phyloP scores from a whole-genome alignment of 208 protist genomes.

The Sergeia podlipaevii region DNA sequence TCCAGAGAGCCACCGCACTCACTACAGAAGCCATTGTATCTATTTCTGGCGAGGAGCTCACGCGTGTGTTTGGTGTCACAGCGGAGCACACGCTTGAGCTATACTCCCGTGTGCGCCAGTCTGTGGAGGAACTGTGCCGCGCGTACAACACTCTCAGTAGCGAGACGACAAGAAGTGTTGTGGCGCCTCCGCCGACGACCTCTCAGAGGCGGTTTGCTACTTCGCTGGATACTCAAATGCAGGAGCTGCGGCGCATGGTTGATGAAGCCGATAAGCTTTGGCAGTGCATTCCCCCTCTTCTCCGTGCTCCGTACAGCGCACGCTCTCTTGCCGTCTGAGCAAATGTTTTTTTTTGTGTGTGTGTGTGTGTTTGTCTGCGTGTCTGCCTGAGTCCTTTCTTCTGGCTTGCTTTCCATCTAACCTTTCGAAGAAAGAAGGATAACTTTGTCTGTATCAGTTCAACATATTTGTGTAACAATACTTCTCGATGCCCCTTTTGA shows the following conservation, averaged over 20 bases:
- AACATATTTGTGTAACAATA: too few species aligned
- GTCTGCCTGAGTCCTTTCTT: too few species aligned
- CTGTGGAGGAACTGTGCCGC: constrained; percentile 6
- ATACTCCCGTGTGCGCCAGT: constrained; percentile 21
- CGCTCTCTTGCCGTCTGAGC: neutral
- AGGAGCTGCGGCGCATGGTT: constrained; percentile 26
- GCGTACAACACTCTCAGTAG: neutral
- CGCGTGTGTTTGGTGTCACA: constrained; percentile 37
- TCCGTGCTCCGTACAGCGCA: constrained; percentile 21
- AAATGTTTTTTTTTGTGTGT: neutral
- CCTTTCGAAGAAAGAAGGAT: too few species aligned
- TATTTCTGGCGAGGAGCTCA: constrained; percentile 45
- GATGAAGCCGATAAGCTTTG: constrained; percentile 27
- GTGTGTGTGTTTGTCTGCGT: too few species aligned
- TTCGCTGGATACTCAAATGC: constrained; percentile 11
- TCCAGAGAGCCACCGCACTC: constrained; percentile 44
- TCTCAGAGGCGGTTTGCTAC: constrained; percentile 1
- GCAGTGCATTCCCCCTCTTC: constrained; percentile 31
- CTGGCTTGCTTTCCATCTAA: too few species aligned
- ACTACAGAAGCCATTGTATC: constrained; percentile 56
- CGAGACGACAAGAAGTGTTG: too few species aligned
- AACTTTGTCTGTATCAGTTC: too few species aligned
- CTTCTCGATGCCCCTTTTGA: too few species aligned
- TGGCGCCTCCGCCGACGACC: neutral
- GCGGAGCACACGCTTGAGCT: constrained; percentile 47